A percentile compares a stretch with the other conserved stretches of the same genome.
Evolutionary conservation across 2,329 filamentous ascomycete species (phyloP).

Genomic region (Colletotrichum caudatum): DNA sequence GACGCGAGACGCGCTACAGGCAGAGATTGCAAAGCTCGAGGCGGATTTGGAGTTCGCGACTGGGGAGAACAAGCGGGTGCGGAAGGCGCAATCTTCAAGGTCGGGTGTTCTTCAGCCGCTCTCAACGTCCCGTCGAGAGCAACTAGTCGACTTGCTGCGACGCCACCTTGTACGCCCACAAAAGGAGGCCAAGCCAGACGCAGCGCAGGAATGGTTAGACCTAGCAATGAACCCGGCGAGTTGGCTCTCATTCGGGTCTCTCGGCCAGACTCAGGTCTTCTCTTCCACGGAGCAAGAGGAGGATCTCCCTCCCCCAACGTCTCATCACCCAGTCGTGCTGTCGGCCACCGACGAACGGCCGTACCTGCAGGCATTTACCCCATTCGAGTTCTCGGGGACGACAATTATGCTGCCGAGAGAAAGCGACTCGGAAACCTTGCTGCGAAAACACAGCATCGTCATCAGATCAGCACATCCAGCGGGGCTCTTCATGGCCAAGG

Average conservation of each 20-base stretch:
- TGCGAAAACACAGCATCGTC: constrained; percentile 69
- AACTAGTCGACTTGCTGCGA: constrained; percentile 56
- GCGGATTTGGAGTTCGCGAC: constrained; percentile 69
- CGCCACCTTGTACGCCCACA: constrained; percentile 57
- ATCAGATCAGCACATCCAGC: constrained; percentile 59
- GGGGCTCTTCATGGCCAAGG: constrained; percentile 67
- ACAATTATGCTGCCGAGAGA: constrained; percentile 59
- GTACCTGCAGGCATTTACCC: constrained; percentile 78
- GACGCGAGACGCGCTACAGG: constrained; percentile 64
- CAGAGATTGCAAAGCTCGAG: constrained; percentile 68
- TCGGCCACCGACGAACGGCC: constrained; percentile 73
- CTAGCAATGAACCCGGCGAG: constrained; percentile 64
- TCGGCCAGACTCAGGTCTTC: constrained; percentile 46
- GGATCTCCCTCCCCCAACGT: constrained; percentile 59
- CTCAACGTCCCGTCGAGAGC: constrained; percentile 51
- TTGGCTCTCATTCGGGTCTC: constrained; percentile 64
- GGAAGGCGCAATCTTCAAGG: constrained; percentile 55
- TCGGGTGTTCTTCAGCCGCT: constrained; percentile 46
- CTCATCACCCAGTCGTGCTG: constrained; percentile 74
- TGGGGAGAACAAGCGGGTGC: constrained; percentile 69
- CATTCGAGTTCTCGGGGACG: constrained; percentile 71
- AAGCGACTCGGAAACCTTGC: constrained; percentile 48
- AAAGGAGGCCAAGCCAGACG: constrained; percentile 46
- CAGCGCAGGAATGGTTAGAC: constrained; percentile 59
- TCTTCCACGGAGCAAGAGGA: constrained; percentile 46